Evolutionary conservation across 2,329 filamentous ascomycete genomes (phyloP), one percentile per base, ranked within the genome.

Genomic region (Pseudophaeomoniella oleicola): DNA sequence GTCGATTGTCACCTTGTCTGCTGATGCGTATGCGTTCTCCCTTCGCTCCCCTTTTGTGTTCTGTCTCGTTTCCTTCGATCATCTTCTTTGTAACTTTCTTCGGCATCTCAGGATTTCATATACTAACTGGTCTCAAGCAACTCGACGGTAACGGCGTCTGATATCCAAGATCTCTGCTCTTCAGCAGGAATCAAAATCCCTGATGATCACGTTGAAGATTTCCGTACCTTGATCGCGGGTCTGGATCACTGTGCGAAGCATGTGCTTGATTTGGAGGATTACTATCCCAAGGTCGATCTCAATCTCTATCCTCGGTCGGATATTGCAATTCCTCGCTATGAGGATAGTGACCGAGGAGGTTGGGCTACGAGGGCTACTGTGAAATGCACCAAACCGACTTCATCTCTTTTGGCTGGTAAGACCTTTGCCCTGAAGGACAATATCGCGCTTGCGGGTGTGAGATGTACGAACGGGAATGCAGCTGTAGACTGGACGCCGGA

Each of bases 341-440:
- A 27, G n/a, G 22, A 27, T 27, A 27, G 22, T 27, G 22, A 27
- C 22, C 22, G 22, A 9, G 22, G 22, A 27, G 22, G 22, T 27
- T 27, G 22, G 22, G 22, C 22, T 27, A 27, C 22, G n/a, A 27
- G n/a, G n/a, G 6, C 9, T 27, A 27, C 22, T 27, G 22, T 27
- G 22, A 27, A 9, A 6, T 9, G 22, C 22, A 27, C 30, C 22
- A 39, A 37, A 4, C 41, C 45, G 3, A 46, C 40, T 13, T 39
- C 22, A 4, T 35, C 30, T 3, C 19, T 36, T 3, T 39, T 67
- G n/a, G 52, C 42, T 36, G 64, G 60, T 0, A 71, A 65, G 35
- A 63, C 58, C 0, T 46, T 71, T 3, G 67, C 64, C 39, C 41
- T 73, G 11, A 73, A 73, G 45, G 70, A 74, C 42, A 69, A 67